Conservation (phyloP, 169 alveolate species). For the Condylostoma magnum region DNA sequence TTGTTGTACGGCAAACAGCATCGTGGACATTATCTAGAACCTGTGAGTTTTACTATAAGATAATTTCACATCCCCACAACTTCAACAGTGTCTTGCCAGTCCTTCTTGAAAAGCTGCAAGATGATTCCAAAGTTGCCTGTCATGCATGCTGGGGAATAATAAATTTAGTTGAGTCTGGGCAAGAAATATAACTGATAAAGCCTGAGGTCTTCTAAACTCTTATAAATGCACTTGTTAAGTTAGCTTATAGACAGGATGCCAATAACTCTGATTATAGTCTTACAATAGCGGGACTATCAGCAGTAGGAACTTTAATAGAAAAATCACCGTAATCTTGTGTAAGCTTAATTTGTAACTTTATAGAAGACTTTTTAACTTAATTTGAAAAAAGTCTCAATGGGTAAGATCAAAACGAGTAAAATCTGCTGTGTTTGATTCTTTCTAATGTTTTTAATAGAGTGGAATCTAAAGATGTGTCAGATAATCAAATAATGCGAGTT, state of each 20-base stretch:
- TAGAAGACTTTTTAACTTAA: not conserved
- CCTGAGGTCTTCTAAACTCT: not conserved
- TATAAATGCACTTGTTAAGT: not conserved
- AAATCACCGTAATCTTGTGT: not conserved
- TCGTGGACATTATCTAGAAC: conserved; percentile 6
- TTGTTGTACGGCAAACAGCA: not conserved
- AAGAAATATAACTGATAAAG: not conserved
- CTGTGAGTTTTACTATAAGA: conserved; percentile 1
- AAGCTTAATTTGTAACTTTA: not conserved
- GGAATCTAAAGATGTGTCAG: not conserved
- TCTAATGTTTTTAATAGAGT: not conserved
- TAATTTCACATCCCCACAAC: not conserved
- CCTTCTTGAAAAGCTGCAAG: not conserved
- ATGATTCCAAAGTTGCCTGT: conserved; percentile 3
- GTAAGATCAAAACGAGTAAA: not conserved
- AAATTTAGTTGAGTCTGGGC: not conserved
- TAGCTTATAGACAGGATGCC: not conserved
- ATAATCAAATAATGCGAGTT: not conserved
- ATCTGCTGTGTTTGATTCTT: not conserved
- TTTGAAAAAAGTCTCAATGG: not conserved
- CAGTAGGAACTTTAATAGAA: not conserved
- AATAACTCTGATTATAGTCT: not conserved
- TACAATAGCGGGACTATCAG: not conserved
- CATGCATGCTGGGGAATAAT: conserved; percentile 10
- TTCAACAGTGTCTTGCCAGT: not conserved